phyloP scores from a whole-genome alignment of 345 rosid species.

The Aquilaria sinensis region DNA sequence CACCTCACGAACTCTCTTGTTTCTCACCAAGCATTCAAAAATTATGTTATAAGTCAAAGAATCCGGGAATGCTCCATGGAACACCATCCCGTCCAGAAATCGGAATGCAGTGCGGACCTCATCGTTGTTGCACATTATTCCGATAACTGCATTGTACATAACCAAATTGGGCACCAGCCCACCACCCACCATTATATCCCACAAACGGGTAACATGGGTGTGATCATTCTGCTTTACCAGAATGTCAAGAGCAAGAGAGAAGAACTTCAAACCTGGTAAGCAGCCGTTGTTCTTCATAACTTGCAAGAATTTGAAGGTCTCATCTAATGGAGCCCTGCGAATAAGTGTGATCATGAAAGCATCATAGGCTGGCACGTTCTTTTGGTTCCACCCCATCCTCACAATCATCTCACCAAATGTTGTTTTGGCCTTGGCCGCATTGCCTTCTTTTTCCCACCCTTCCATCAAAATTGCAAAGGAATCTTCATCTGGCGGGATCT shows the following conservation, averaged over 20 bases:
- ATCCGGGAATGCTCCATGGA: conserved; percentile 48
- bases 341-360: conserved; percentile 34
- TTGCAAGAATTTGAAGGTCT: conserved; percentile 35
- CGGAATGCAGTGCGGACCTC: conserved; percentile 31
- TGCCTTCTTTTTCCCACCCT: conserved; percentile 61
- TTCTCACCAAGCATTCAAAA: conserved; percentile 40
- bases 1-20: conserved; percentile 32
- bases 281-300: conserved; percentile 44
- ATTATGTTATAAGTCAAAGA: conserved; percentile 41
- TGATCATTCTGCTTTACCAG: conserved; percentile 34
- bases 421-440: conserved; percentile 36
- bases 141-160: conserved; percentile 42
- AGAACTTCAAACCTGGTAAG: conserved; percentile 47
- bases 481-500: conserved; percentile 40
- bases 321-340: conserved; percentile 21
- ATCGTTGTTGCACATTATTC: conserved; percentile 37
- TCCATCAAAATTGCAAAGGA: conserved; percentile 44
- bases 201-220: conserved; percentile 19
- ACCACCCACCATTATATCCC: conserved; percentile 38
- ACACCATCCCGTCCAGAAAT: conserved; percentile 48
- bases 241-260: conserved; percentile 37
- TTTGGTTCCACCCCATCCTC: conserved; percentile 32
- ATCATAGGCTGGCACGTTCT: conserved; percentile 28
- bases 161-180: conserved; percentile 39
- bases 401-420: conserved; percentile 46